These are phyloP conservation scores for Phoma herbarum DNA, from an alignment of 2,329 filamentous ascomycete species.

Conservation along the genomic window DNA sequence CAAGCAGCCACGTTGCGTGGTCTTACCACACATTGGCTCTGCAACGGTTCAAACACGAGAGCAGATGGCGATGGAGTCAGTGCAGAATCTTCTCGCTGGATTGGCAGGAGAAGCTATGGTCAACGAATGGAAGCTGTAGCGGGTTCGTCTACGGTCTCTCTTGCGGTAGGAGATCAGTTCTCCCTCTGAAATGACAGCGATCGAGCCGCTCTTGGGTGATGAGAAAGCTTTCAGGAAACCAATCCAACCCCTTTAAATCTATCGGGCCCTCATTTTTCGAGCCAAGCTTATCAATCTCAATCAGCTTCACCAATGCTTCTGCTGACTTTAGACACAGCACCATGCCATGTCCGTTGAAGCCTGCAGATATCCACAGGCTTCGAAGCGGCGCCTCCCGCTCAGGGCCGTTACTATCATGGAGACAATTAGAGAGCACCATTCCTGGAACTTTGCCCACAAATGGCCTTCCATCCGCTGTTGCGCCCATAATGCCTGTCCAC, in stretches of 20 bases:
- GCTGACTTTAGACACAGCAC: constrained; percentile 69
- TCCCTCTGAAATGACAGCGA: constrained; percentile 34
- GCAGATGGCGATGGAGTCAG: constrained; percentile 66
- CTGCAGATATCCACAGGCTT: constrained; percentile 64
- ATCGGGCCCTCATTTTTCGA: not conserved
- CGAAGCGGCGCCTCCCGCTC: constrained; percentile 7
- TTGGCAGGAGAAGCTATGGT: constrained; percentile 38
- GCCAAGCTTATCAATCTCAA: constrained; percentile 50
- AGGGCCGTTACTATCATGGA: not conserved
- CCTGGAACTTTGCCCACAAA: constrained; percentile 57
- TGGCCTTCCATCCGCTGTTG: constrained; percentile 60
- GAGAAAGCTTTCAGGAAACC: constrained; percentile 64
- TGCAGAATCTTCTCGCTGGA: constrained; percentile 61
- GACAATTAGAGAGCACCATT: constrained; percentile 16
- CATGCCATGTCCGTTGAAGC: constrained; percentile 74
- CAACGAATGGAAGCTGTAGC: constrained; percentile 50
- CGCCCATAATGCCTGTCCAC: constrained; percentile 63
- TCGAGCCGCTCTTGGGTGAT: constrained; percentile 58
- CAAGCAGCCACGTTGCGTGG: constrained; percentile 59
- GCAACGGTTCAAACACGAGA: constrained; percentile 65
- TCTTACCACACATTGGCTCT: constrained; percentile 68
- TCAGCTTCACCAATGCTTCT: constrained; percentile 65
- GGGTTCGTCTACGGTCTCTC: not conserved
- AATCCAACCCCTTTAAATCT: constrained; percentile 37
- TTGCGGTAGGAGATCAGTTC: constrained; percentile 34